These are phyloP conservation scores for Helotiales sp. DNA, from an alignment of 2,329 filamentous ascomycete genomes.

Conservation along the genomic window DNA sequence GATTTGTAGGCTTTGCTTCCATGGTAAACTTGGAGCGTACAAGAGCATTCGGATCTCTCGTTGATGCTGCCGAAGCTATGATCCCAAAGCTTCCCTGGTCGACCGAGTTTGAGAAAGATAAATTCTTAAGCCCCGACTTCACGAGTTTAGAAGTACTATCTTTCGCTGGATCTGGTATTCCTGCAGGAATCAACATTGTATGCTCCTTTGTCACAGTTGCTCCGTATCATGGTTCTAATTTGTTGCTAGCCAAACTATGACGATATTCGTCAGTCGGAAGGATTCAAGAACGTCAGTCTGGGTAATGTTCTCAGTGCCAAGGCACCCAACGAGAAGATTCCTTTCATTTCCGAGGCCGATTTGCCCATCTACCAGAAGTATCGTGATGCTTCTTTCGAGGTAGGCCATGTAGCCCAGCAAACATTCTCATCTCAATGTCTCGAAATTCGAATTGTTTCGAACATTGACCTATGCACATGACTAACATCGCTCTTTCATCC, in stretches of 20 bases:
- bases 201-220: background rate
- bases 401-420: background rate
- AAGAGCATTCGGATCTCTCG: constrained; percentile 82
- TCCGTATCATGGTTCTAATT: background rate
- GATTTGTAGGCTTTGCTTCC: constrained; percentile 63
- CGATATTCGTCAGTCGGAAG: constrained; percentile 78
- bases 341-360: constrained; percentile 83
- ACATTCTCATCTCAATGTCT: too few species aligned
- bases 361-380: constrained; percentile 79
- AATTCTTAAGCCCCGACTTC: constrained; percentile 93
- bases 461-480: background rate
- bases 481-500: background rate
- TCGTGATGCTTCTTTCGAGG: constrained; percentile 84
- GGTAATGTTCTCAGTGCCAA: constrained; percentile 93
- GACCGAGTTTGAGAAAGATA: constrained; percentile 92
- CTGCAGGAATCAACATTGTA: constrained; percentile 68
- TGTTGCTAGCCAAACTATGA: constrained; percentile 66
- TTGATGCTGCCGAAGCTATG: constrained; percentile 77
- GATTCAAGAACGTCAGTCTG: constrained; percentile 92
- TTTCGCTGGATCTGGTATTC: constrained; percentile 70
- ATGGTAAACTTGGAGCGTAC: constrained; percentile 92
- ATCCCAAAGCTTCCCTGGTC: constrained; percentile 91
- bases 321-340: constrained; percentile 88
- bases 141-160: constrained; percentile 91
- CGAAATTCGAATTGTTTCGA: too few species aligned